phyloP scores from a whole-genome alignment of 1,139 yeast species.

The Scheffersomyces segobiensis region DNA sequence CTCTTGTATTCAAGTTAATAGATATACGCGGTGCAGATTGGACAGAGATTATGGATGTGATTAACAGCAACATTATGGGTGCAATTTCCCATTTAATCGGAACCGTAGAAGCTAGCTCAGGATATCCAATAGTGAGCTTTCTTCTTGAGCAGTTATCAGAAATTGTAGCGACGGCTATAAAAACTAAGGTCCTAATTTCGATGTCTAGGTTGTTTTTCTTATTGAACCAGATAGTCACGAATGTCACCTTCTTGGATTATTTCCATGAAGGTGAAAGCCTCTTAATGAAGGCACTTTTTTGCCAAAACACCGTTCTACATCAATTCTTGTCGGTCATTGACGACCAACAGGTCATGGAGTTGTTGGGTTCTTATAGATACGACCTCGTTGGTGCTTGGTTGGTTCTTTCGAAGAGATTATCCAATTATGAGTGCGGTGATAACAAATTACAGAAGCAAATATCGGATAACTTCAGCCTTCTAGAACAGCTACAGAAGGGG shows the following conservation, averaged over 20 bases:
- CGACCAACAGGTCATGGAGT: slow-evolving; percentile 13
- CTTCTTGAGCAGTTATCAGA: slow-evolving; percentile 16
- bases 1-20: slow-evolving; percentile 14
- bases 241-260: slow-evolving; percentile 26
- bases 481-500: neutral
- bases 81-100: slow-evolving; percentile 21
- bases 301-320: slow-evolving; percentile 11
- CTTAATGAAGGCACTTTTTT: slow-evolving; percentile 11
- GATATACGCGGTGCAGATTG: slow-evolving; percentile 5
- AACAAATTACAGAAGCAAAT: slow-evolving; percentile 3
- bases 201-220: slow-evolving; percentile 29
- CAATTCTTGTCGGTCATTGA: slow-evolving; percentile 12
- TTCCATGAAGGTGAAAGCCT: slow-evolving; percentile 13
- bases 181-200: slow-evolving; percentile 23
- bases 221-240: slow-evolving; percentile 30
- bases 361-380: slow-evolving; percentile 29
- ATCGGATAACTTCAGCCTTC: neutral
- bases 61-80: slow-evolving; percentile 21
- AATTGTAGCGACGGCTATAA: slow-evolving; percentile 13
- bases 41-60: slow-evolving; percentile 16
- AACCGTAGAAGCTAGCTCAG: slow-evolving; percentile 10
- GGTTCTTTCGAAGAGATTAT: slow-evolving; percentile 14
- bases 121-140: slow-evolving; percentile 8
- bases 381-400: slow-evolving; percentile 36
- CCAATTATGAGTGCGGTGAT: slow-evolving; percentile 1